phyloP scores from a whole-genome alignment of 352 stramenopile genomes.

The Phytophthora cactorum region DNA sequence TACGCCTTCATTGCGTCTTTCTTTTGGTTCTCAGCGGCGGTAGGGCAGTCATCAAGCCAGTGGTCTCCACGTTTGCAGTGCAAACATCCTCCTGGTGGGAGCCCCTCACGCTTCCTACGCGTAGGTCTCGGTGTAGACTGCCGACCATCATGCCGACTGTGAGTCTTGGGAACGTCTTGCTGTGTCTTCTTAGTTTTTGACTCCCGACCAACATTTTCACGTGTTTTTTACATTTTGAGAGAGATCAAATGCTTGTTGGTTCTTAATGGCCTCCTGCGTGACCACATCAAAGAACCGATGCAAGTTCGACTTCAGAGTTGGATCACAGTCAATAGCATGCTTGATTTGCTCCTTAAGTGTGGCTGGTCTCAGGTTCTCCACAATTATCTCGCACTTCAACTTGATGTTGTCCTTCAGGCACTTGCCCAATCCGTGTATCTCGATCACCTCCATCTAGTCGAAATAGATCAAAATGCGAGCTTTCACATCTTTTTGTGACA shows the following conservation, averaged over 20 bases:
- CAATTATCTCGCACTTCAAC: slow-evolving; percentile 8
- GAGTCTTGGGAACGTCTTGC: not conserved
- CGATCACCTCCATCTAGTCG: not conserved
- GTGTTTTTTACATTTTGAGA: not conserved
- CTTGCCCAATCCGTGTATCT: not conserved
- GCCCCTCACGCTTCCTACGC: not conserved
- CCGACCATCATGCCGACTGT: not conserved
- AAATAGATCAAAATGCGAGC: slow-evolving; percentile 5
- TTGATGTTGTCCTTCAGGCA: not conserved
- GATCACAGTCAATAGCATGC: slow-evolving; percentile 3
- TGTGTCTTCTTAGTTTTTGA: not conserved
- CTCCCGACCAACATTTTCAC: not conserved
- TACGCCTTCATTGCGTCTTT: not conserved
- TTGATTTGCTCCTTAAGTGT: slow-evolving; percentile 8
- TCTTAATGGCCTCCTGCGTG: slow-evolving; percentile 1
- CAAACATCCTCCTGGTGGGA: not conserved
- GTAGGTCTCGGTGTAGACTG: not conserved
- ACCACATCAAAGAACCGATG: slow-evolving; percentile 7
- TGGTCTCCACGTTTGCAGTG: not conserved
- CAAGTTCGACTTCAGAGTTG: slow-evolving; percentile 1
- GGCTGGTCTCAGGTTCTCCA: slow-evolving; percentile 7
- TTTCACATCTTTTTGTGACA: slow-evolving; percentile 15
- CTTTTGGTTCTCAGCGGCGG: not conserved
- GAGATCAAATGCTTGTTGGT: slow-evolving; percentile 8
- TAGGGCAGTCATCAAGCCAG: slow-evolving; percentile 7